Percentiles rank a stretch among this genome's conserved stretches.
Conservation (phyloP, 768 basidiomycete genomes). For the Tremella fuciformis region DNA sequence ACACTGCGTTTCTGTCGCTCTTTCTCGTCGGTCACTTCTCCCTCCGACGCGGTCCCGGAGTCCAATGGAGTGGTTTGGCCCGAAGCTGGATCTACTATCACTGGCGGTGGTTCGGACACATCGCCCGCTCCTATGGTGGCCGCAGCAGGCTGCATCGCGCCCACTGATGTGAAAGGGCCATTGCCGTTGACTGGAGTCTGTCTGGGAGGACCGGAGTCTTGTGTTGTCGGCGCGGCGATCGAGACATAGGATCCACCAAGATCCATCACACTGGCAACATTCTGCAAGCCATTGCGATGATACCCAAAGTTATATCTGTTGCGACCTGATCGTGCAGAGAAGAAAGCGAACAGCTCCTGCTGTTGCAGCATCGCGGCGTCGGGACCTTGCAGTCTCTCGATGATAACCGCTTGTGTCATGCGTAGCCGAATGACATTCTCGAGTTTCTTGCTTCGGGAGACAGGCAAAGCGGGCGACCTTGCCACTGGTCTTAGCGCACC, state of each 20-base stretch:
- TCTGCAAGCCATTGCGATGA: conserved; percentile 14
- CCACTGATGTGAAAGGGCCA: no score
- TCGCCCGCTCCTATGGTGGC: not conserved
- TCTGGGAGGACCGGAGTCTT: no score
- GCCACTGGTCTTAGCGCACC: conserved; percentile 17
- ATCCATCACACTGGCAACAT: conserved; percentile 24
- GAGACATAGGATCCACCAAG: conserved; percentile 42
- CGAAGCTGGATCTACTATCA: not conserved
- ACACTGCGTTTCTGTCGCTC: conserved; percentile 10
- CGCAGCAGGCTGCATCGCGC: no score
- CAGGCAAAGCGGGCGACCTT: conserved; percentile 20
- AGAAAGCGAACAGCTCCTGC: conserved; percentile 81
- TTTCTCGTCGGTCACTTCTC: conserved; percentile 10
- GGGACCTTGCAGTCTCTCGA: conserved; percentile 78
- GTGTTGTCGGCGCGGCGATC: not conserved
- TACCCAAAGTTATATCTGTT: conserved; percentile 29
- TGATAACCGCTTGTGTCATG: conserved; percentile 76
- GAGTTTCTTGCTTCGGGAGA: conserved; percentile 63
- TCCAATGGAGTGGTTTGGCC: not conserved
- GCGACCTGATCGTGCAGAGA: conserved; percentile 60
- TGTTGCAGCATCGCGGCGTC: conserved; percentile 77
- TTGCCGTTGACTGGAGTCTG: no score
- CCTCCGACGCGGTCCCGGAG: conserved; percentile 5
- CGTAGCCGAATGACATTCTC: conserved; percentile 78
- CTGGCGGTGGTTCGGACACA: not conserved